phyloP scores from a whole-genome alignment of 1,284 basidiomycete genomes.

The Xanthoconium separans region DNA sequence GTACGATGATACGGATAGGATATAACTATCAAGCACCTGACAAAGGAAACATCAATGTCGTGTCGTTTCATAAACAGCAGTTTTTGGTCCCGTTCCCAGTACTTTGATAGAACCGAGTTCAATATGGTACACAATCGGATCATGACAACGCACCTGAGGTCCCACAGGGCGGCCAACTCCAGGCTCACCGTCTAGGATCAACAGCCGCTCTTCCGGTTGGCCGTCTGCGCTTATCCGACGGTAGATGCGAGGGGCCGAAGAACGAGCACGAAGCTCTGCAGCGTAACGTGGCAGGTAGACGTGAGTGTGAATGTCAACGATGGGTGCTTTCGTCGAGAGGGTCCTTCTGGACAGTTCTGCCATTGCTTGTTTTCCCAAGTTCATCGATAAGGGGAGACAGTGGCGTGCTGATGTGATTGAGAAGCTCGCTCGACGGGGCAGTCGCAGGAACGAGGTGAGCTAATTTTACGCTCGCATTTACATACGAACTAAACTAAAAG shows the following conservation, averaged over 20 bases:
- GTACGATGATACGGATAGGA: constrained; percentile 3
- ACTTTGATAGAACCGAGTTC: constrained; percentile 45
- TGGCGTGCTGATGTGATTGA: constrained; percentile 10
- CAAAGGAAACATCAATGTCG: constrained; percentile 56
- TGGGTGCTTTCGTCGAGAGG: constrained; percentile 31
- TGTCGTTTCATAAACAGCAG: constrained; percentile 64
- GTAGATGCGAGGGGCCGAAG: constrained; percentile 66
- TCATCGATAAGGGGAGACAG: constrained; percentile 29
- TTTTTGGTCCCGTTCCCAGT: constrained; percentile 78
- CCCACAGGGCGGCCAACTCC: constrained; percentile 70
- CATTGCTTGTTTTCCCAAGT: constrained; percentile 23
- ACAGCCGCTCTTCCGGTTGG: constrained; percentile 58
- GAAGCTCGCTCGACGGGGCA: constrained; percentile 18
- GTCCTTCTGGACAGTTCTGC: constrained; percentile 24
- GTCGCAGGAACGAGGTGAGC: constrained; percentile 14
- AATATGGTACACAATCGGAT: constrained; percentile 21
- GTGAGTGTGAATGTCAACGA: constrained; percentile 82
- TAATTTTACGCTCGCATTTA: constrained; percentile 13
- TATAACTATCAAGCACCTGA: constrained; percentile 40
- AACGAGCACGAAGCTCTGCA: constrained; percentile 57
- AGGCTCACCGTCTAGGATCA: constrained; percentile 77
- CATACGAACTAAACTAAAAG: constrained; percentile 1
- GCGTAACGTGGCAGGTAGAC: constrained; percentile 78
- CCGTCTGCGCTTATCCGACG: constrained; percentile 44
- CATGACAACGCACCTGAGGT: constrained; percentile 44